Percentiles rank a stretch among this genome's conserved stretches.
phyloP scores from a whole-genome alignment of 352 stramenopile species.

The Pythium brachiatum region DNA sequence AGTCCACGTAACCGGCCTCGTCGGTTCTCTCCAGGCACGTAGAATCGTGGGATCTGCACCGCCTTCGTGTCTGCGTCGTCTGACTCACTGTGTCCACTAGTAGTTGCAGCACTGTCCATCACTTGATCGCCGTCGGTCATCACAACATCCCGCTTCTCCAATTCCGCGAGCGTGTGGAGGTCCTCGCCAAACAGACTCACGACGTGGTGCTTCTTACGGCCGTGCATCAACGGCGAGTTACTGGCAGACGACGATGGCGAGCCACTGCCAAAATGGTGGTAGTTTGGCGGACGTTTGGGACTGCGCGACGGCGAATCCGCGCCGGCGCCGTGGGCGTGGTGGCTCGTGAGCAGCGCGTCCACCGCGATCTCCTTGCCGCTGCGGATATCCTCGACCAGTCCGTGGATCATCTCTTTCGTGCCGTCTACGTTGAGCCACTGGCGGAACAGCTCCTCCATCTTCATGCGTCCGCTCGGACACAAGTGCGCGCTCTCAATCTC shows the following conservation, averaged over 20 bases:
- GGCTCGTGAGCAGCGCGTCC: constrained; percentile 28
- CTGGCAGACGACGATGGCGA: constrained; percentile 25
- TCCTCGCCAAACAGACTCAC: constrained; percentile 81
- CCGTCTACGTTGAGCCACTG: constrained; percentile 86
- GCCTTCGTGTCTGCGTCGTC: background rate
- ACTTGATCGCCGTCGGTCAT: constrained; percentile 39
- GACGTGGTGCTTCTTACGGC: constrained; percentile 58
- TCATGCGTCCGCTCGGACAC: constrained; percentile 75
- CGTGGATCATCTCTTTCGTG: constrained; percentile 85
- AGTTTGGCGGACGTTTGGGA: constrained; percentile 79
- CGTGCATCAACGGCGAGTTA: constrained; percentile 38
- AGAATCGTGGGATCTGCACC: constrained; percentile 67
- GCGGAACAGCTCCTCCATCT: constrained; percentile 87
- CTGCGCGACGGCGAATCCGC: constrained; percentile 64
- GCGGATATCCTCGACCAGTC: constrained; percentile 75
- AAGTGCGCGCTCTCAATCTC: constrained; percentile 81
- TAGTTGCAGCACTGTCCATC: constrained; percentile 32
- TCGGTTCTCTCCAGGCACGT: constrained; percentile 58
- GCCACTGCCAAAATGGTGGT: constrained; percentile 52
- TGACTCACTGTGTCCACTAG: constrained; percentile 8
- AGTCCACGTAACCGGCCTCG: constrained; percentile 56
- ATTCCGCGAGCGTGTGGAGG: constrained; percentile 45
- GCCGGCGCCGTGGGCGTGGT: constrained; percentile 15
- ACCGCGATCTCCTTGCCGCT: constrained; percentile 64
- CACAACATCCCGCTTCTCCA: constrained; percentile 46